Base-by-base conservation (phyloP, 2,329 filamentous ascomycete genomes). In the Huntiella bhutanensis region DNA sequence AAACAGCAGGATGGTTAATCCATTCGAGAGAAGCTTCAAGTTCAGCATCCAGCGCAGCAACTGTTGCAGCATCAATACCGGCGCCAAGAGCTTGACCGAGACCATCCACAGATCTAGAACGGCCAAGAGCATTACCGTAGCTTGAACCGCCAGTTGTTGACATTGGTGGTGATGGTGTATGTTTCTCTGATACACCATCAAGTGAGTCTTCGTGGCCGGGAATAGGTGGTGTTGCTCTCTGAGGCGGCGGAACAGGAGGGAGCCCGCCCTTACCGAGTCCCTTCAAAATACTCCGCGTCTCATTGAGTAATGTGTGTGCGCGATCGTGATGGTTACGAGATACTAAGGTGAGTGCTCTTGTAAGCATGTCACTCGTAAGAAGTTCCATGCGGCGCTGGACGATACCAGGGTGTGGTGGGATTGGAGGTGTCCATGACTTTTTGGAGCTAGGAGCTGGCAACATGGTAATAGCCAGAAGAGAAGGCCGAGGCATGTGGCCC, bases 301-400 rank as follows among this genome's bases (percentile, higher is more conserved):
- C 91, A 52, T 81, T 83, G 34, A 98, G 70, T 3, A 98, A 74
- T 47, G 93, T 92, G 54, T 93, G 82, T 0, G 87, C 91, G 33
- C 87, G 81, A 56, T 98, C 91, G 58, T 95, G 84, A 62, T 96
- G 88, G 33, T 84, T 85, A 34, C 86, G 77, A 50, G 84, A 84
- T 15, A 96, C 87, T 15, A 98, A 72, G 0, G 86, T 94, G 51
- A 98, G 66, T 11, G 91, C 87, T 49, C 91, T 73, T 5, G 85
- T 93, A 52, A 98, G 73, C 91, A 98, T 98, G 59, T 98, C 91
- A 1, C 88, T 96, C 2, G 91, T 96, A 45, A 98, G 72, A 28
- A 98, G 69, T 62, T 98, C 91, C 91, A 98, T 98, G 40, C 91
- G 81, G 36, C 91, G 76, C 63, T 98, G 91, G 5, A 98, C 88